These are phyloP conservation scores for Novymonas esmeraldas DNA, from an alignment of 208 protist genomes.

Conservation along the genomic window DNA sequence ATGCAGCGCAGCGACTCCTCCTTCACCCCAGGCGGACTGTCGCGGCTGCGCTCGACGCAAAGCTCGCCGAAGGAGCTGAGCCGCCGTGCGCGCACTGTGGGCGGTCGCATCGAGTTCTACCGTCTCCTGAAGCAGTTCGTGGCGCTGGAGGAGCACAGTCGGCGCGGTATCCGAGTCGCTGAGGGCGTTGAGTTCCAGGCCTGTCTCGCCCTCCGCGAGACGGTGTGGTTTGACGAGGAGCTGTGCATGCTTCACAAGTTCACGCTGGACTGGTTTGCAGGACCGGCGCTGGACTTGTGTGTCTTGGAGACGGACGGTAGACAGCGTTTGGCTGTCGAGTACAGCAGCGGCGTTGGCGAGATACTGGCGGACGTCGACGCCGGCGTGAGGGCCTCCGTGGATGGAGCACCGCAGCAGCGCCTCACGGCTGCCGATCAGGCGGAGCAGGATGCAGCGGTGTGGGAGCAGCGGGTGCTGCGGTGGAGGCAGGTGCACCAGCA, in stretches of 20 bases:
- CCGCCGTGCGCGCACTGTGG: constrained; percentile 3
- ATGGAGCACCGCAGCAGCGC: no score
- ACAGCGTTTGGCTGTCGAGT: constrained; percentile 16
- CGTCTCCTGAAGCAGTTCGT: constrained; percentile 18
- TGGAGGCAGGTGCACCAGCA: constrained; percentile 5
- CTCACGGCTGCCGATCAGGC: background rate
- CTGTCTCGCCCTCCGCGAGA: constrained; percentile 2
- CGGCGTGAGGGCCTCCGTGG: no score
- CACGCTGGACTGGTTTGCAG: constrained; percentile 15
- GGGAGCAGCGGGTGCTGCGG: constrained; percentile 1
- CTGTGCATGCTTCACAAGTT: constrained; percentile 18
- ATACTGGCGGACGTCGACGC: background rate
- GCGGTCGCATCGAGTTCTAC: constrained; percentile 10
- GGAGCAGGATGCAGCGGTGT: background rate
- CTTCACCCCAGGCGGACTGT: background rate
- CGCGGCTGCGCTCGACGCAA: background rate
- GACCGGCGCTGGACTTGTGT: constrained; percentile 11
- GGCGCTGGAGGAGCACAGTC: constrained; percentile 13
- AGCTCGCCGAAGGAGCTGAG: background rate
- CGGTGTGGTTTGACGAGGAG: constrained; percentile 11
- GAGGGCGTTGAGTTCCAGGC: constrained; percentile 9
- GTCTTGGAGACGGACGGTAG: constrained; percentile 24
- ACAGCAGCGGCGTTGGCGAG: background rate
- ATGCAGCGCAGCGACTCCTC: background rate
- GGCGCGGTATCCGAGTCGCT: background rate